Conservation (phyloP, 305 asterid species). For the Rubia peregrina region DNA sequence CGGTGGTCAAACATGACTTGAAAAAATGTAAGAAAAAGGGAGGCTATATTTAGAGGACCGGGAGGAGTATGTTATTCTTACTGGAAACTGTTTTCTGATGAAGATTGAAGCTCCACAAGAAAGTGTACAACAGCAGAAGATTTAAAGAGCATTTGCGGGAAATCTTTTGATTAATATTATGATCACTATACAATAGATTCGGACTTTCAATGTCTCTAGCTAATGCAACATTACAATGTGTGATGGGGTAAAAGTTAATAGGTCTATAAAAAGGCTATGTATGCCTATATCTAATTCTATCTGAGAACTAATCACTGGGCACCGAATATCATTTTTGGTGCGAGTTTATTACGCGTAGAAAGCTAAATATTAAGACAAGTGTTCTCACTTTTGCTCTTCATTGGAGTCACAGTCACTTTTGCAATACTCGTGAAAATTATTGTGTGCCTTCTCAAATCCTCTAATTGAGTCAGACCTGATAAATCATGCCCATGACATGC, state of each 20-base stretch:
- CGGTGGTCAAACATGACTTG: too few species aligned
- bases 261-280: not conserved
- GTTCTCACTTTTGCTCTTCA: constrained; percentile 36
- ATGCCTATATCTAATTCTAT: not conserved
- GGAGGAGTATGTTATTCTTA: constrained; percentile 13
- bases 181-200: not conserved
- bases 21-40: too few species aligned
- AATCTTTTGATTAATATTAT: not conserved
- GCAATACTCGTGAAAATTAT: too few species aligned
- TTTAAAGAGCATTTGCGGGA: not conserved
- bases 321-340: not conserved
- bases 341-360: constrained; percentile 10
- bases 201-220: not conserved
- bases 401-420: constrained; percentile 23
- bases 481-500: constrained; percentile 20
- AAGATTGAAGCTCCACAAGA: not conserved
- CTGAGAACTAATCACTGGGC: not conserved
- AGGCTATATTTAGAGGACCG: too few species aligned
- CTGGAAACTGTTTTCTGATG: not conserved
- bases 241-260: not conserved
- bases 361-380: constrained; percentile 54
- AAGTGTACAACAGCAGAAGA: not conserved
- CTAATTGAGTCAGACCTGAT: constrained; percentile 86
- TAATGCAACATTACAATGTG: not conserved
- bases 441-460: constrained; percentile 70